Evolutionary conservation across 371 early-diverging fungal genomes (phyloP).

Genomic region (Cokeromyces recurvatus): DNA sequence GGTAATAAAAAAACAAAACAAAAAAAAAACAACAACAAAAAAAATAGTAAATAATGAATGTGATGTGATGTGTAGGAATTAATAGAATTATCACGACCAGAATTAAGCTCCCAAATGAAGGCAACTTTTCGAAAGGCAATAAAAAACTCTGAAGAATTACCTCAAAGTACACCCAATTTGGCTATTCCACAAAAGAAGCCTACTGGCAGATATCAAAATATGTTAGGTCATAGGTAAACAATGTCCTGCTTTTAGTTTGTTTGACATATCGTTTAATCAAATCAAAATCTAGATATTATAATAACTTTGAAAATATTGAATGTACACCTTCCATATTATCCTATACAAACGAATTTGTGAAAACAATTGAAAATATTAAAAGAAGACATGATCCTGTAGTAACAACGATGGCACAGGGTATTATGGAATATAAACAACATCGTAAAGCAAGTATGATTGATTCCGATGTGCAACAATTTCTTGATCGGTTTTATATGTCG

Average conservation of each 20-base stretch:
- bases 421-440: slow-evolving; percentile 84
- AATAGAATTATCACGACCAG: slow-evolving; percentile 66
- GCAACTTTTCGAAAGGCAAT: slow-evolving; percentile 17
- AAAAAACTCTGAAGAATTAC: slow-evolving; percentile 22
- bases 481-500: slow-evolving; percentile 96
- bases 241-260: too few species aligned
- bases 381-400: slow-evolving; percentile 93
- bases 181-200: slow-evolving; percentile 19
- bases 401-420: slow-evolving; percentile 91
- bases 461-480: slow-evolving; percentile 83
- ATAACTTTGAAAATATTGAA: slow-evolving; percentile 51
- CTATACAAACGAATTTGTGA: slow-evolving; percentile 82
- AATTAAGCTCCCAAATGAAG: slow-evolving; percentile 39
- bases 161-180: slow-evolving; percentile 62
- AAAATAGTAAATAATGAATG: background rate
- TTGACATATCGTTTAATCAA: too few species aligned
- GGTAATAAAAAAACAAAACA: too few species aligned
- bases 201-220: background rate
- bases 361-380: slow-evolving; percentile 86
- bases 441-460: slow-evolving; percentile 59
- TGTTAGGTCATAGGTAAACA: slow-evolving; percentile 36
- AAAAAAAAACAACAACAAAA: too few species aligned
- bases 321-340: slow-evolving; percentile 67
- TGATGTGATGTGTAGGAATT: slow-evolving; percentile 50
- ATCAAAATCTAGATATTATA: slow-evolving; percentile 51